Percentiles rank a stretch among this genome's conserved stretches.
Conservation (phyloP, 345 rosid genomes). For the Raphanus raphanistrum region DNA sequence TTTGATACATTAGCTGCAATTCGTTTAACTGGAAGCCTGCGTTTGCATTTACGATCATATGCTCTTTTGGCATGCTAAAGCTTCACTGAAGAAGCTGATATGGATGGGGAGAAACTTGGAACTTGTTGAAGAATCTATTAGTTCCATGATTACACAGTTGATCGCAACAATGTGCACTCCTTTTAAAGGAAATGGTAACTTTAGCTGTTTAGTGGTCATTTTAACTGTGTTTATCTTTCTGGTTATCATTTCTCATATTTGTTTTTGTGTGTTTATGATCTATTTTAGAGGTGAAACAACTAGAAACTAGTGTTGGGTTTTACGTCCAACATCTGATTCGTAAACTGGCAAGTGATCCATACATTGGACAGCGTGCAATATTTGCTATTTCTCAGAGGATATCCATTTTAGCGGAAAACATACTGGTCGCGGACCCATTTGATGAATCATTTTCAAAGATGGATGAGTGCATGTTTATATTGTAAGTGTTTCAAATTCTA, state of each 20-base stretch:
- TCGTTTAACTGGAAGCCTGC: background rate
- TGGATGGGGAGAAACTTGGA: conserved; percentile 51
- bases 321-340: conserved; percentile 69
- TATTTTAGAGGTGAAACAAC: conserved; percentile 42
- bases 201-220: background rate
- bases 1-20: background rate
- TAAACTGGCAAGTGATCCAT: conserved; percentile 46
- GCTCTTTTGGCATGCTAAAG: conserved; percentile 41
- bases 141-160: conserved; percentile 55
- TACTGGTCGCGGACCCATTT: conserved; percentile 80
- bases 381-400: conserved; percentile 70
- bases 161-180: conserved; percentile 66
- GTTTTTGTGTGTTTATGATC: conserved; percentile 32
- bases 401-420: conserved; percentile 56
- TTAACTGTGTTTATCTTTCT: background rate
- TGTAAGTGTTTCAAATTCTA: conserved; percentile 49
- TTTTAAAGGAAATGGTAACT: conserved; percentile 49
- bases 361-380: conserved; percentile 68
- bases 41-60: conserved; percentile 15
- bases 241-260: conserved; percentile 5
- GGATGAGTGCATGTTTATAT: conserved; percentile 62
- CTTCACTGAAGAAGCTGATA: conserved; percentile 58
- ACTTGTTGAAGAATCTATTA: conserved; percentile 56
- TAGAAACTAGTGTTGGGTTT: conserved; percentile 47
- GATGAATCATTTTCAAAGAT: conserved; percentile 62